Base-by-base conservation (phyloP, 1,284 basidiomycete species). In the Gomphus bonarii region DNA sequence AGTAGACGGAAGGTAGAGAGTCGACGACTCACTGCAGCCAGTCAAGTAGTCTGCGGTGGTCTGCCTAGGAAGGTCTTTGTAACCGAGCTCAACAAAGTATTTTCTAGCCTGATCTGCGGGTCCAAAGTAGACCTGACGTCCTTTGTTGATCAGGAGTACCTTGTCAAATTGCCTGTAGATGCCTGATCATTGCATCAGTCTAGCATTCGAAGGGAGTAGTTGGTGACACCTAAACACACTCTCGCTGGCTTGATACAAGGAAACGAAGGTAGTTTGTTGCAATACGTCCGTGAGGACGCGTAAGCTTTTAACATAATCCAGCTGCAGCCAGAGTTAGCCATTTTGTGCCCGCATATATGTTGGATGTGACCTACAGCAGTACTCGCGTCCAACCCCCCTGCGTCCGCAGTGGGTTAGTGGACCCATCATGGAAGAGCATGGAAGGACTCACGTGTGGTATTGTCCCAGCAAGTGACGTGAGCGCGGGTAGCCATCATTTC, bases 191-290 rank as follows among this genome's bases (percentile, higher is more conserved):
- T 9, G 3, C 2, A 22, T 44, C 20, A 22, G 42, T 44, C 9
- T 16, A 3, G 36, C 46, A 20, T 69, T 68, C 60, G 77, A 69
- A 22, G 75, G 67, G 58, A 65, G 70, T 85, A 18, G 11, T 53
- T 3, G 61, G 65, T 62, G 58, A 67, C 67, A 70, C 22, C 76
- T 66, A 62, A 85, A 87, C 61, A 86, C 67, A 59, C 82, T 80
- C 66, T 88, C 90, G 64, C 82, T 85, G 18, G 87, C 88, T 70
- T 95, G 91, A 67, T 94, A 92, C 74, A 93, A 70, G 8, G 84
- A 81, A 25, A 90, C 84, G 65, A 94, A 85, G n/a, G 85, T 88
- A 14, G 89, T 85, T 65, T 85, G 82, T 8, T 82, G 80, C 10
- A 85, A 73, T n/a, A 92, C 70, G 65, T 94, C 88, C 8, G 89